phyloP scores from a whole-genome alignment of 2,329 filamentous ascomycete species.

The Lasiodiplodia sp. region DNA sequence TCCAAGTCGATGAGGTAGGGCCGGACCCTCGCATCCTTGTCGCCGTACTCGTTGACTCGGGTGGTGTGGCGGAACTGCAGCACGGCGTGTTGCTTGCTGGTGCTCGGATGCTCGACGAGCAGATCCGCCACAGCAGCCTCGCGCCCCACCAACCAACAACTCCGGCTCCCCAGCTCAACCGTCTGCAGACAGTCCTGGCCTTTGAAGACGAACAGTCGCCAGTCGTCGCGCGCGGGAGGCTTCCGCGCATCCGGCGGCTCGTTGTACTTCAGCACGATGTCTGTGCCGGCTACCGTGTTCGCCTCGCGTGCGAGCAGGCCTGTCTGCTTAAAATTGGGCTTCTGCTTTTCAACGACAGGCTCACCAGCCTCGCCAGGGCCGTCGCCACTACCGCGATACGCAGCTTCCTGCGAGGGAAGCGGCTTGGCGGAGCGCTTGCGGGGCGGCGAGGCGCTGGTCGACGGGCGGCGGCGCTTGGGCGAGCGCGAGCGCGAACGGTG shows the following conservation, averaged over 20 bases:
- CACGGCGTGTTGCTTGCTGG: conserved; percentile 94
- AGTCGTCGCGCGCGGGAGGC: conserved; percentile 76
- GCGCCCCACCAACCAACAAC: conserved; percentile 89
- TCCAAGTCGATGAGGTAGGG: conserved; percentile 95
- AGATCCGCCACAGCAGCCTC: conserved; percentile 84
- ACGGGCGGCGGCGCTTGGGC: conserved; percentile 44
- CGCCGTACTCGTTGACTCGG: conserved; percentile 85
- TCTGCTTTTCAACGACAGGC: conserved; percentile 70
- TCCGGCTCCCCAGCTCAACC: conserved; percentile 75
- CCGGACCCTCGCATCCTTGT: conserved; percentile 72
- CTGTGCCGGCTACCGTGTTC: conserved; percentile 79
- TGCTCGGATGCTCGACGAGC: conserved; percentile 85
- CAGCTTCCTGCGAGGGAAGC: conserved; percentile 55
- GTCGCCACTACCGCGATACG: conserved; percentile 45
- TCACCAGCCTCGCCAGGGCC: conserved; percentile 34
- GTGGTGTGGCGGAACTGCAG: conserved; percentile 90
- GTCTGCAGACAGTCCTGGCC: conserved; percentile 80
- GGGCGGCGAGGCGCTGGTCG: conserved; percentile 45
- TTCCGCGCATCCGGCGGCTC: conserved; percentile 94
- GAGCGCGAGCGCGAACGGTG: conserved; percentile 36
- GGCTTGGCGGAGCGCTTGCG: conserved; percentile 52
- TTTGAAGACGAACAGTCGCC: conserved; percentile 95
- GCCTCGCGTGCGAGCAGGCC: conserved; percentile 87
- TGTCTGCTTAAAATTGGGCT: conserved; percentile 83
- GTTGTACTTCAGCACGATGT: conserved; percentile 90